Evolutionary conservation across 2,329 filamentous ascomycete genomes (phyloP).

Genomic region (Emericellopsis cladophorae): DNA sequence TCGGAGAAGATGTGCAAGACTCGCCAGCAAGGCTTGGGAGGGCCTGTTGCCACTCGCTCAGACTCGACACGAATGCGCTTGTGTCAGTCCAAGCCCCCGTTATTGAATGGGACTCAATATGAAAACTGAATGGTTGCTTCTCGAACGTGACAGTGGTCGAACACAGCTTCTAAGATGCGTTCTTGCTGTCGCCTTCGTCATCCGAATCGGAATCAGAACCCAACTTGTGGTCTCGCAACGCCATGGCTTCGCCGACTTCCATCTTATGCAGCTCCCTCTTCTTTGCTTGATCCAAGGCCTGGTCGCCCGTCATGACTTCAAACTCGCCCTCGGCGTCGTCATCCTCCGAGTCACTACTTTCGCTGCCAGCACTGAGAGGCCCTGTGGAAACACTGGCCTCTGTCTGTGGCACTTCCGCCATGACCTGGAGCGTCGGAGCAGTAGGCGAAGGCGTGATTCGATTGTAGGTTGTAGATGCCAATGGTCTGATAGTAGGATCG

Average conservation of each 20-base stretch:
- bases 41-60: too few relatives aligned
- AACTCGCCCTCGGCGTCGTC: conserved; percentile 27
- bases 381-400: not conserved
- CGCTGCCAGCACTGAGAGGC: conserved; percentile 10
- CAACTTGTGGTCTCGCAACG: conserved; percentile 26
- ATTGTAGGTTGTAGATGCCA: conserved; percentile 19
- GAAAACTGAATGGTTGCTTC: too few relatives aligned
- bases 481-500: conserved; percentile 50
- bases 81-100: too few relatives aligned
- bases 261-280: conserved; percentile 42
- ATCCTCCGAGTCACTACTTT: conserved; percentile 22
- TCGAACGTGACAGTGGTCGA: not conserved
- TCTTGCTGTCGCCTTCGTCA: conserved; percentile 10
- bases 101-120: too few relatives aligned
- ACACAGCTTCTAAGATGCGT: conserved; percentile 2
- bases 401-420: not conserved
- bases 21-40: too few relatives aligned
- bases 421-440: not conserved
- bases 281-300: conserved; percentile 33
- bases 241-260: conserved; percentile 45
- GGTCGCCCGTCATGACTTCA: conserved; percentile 29
- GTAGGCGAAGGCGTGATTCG: conserved; percentile 1
- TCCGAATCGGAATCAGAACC: conserved; percentile 26
- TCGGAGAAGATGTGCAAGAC: too few relatives aligned
- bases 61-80: too few relatives aligned